Percentiles rank a stretch among this genome's conserved stretches.
phyloP scores from a whole-genome alignment of 352 stramenopile genomes.

The Globisporangium mamillatum region DNA sequence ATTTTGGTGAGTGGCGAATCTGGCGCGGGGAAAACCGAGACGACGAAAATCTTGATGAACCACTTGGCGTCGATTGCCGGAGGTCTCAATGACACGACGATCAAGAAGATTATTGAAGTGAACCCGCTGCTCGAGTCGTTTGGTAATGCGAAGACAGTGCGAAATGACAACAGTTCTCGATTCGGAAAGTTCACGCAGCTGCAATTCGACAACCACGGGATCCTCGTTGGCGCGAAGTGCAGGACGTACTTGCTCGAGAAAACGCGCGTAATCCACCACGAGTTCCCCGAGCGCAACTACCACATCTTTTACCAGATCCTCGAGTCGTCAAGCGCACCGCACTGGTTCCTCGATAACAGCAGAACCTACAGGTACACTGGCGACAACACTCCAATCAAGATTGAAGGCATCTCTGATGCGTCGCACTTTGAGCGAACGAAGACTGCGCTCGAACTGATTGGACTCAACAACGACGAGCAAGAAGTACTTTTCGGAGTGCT shows the following conservation, averaged over 20 bases:
- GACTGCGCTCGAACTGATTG: conserved; percentile 60
- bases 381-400: conserved; percentile 48
- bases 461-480: conserved; percentile 54
- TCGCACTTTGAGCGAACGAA: conserved; percentile 72
- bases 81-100: conserved; percentile 77
- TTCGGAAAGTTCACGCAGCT: conserved; percentile 98
- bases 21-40: conserved; percentile 87
- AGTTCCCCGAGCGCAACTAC: conserved; percentile 93
- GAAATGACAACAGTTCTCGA: conserved; percentile 96
- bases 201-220: conserved; percentile 35
- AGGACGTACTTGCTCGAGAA: conserved; percentile 98
- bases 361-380: conserved; percentile 66
- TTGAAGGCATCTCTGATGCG: conserved; percentile 71
- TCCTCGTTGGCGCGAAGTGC: conserved; percentile 90
- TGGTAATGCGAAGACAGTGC: conserved; percentile 96
- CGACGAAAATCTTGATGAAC: conserved; percentile 89
- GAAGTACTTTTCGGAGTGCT: conserved; percentile 70
- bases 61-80: conserved; percentile 75
- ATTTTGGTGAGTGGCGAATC: conserved; percentile 87
- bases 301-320: conserved; percentile 95
- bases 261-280: conserved; percentile 94
- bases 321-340: conserved; percentile 5
- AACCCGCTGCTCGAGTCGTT: conserved; percentile 98
- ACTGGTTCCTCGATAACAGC: conserved; percentile 43
- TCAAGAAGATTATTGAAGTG: conserved; percentile 95